Evolutionary conservation across 108 stramenopile genomes (phyloP), one percentile per base, ranked within the genome.

Genomic region (Phaeodactylum tricornutum): DNA sequence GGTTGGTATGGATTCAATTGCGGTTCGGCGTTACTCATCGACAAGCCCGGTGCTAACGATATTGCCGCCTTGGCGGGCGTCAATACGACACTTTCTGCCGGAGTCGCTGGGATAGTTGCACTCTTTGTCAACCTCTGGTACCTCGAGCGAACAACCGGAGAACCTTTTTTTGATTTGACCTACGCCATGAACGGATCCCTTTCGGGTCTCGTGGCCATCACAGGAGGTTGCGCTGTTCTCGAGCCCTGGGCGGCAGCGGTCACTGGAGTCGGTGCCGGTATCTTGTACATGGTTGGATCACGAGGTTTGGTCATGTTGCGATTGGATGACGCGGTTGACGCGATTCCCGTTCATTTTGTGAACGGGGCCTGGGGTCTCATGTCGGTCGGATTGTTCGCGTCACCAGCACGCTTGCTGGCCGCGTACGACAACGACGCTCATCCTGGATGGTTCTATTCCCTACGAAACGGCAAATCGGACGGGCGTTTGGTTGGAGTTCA

Each of bases 1-100:
- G 95, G 92, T 29, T 96, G 95, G 95, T 92, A 92, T 52, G 92
- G 91, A 20, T 96, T 96, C 88, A 96, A 93, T 71, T 66, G 74
- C 5, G 90, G 86, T 11, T 80, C 77, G 26, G 84, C 88, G 17
- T 68, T 88, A 11, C 39, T 51, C 9, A 78, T 87, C 46, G 40
- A 47, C 19, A 62, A 57, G 19, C 22, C 21, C 5, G 53, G 50
- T 5, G 35, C 30, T 4, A 77, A 60, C 9, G 57, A 62, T 6
- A 55, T 90, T 23, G 64, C 72, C 2, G 81, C 85, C 0, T 55
- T 87, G 9, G 66, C 59, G 3, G 92, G 76, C 8, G 87, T 95
- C 44, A 97, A 85, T 54, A 81, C 87, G n/a, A 93, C 87, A 7
- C 57, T 89, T 2, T 63, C 81, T 20, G 81, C 70, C 16, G 72